Percentiles rank a stretch among this genome's conserved stretches.
These are phyloP conservation scores for Thermochaetoides dissita DNA, from an alignment of 2,329 filamentous ascomycete species.

Conservation along the genomic window DNA sequence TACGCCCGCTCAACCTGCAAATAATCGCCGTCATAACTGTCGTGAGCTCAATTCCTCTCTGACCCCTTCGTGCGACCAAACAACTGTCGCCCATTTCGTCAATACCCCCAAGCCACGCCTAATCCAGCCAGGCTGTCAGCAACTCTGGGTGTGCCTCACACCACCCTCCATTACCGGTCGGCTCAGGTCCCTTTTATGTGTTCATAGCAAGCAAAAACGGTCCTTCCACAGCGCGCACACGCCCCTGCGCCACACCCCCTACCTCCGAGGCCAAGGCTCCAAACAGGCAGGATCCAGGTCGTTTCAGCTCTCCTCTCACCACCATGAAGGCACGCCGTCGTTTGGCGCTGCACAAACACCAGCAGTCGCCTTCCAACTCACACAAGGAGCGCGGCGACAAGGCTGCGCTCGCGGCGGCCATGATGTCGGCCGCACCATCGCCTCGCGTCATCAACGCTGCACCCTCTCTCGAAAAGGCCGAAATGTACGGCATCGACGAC, in stretches of 20 bases:
- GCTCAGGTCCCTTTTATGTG: conserved; percentile 10
- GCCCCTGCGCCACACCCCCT: conserved; percentile 10
- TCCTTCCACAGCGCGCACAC: neutral
- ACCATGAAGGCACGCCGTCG: conserved; percentile 18
- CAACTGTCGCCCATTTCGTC: no score
- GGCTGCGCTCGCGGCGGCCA: no score
- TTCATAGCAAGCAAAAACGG: conserved; percentile 4
- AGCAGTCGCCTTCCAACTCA: conserved; percentile 15
- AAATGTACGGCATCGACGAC: conserved; percentile 41
- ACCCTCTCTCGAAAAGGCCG: conserved; percentile 38
- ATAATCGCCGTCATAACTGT: no score
- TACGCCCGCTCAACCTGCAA: no score
- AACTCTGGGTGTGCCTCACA: no score
- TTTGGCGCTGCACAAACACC: conserved; percentile 17
- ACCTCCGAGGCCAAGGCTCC: neutral
- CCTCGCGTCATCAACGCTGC: conserved; percentile 41
- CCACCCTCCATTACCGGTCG: no score
- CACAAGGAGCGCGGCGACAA: conserved; percentile 4
- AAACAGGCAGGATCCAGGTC: no score
- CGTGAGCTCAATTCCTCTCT: no score
- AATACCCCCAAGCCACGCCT: no score
- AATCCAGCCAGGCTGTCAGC: no score
- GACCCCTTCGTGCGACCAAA: no score
- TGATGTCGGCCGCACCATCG: conserved; percentile 11
- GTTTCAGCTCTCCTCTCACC: no score